Conservation (phyloP, 106 monocot genomes). For the Vanilla planifolia region DNA sequence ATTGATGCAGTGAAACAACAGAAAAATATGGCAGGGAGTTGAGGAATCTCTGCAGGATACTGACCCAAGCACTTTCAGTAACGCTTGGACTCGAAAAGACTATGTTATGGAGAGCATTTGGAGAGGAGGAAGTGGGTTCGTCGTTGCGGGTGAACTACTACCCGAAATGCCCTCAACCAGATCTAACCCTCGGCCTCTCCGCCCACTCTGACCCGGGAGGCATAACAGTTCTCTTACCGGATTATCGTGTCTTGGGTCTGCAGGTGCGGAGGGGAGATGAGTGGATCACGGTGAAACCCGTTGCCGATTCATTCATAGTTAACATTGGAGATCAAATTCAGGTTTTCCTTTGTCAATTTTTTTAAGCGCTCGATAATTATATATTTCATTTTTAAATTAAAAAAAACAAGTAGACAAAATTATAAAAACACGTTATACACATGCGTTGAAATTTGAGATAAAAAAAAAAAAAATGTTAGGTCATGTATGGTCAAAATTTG, state of each 20-base stretch:
- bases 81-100: constrained; percentile 22
- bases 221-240: constrained; percentile 39
- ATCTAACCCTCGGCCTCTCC: constrained; percentile 43
- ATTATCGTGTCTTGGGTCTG: constrained; percentile 31
- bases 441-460: too few relatives aligned
- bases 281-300: constrained; percentile 36
- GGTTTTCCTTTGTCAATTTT: too few relatives aligned
- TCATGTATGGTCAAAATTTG: too few relatives aligned
- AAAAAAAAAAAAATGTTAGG: too few relatives aligned
- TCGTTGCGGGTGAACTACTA: constrained; percentile 41
- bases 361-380: too few relatives aligned
- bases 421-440: too few relatives aligned
- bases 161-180: constrained; percentile 56
- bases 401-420: too few relatives aligned
- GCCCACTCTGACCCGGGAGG: constrained; percentile 49
- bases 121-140: constrained; percentile 16
- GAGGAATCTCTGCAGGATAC: constrained; percentile 16
- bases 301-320: constrained; percentile 35
- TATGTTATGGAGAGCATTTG: constrained; percentile 20
- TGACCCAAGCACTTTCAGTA: constrained; percentile 26
- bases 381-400: too few relatives aligned
- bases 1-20: constrained; percentile 18
- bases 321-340: constrained; percentile 56
- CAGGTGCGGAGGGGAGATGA: constrained; percentile 26
- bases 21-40: constrained; percentile 31